These are phyloP conservation scores for Suillus ampliporus DNA, from an alignment of 768 basidiomycete genomes.

Conservation along the genomic window DNA sequence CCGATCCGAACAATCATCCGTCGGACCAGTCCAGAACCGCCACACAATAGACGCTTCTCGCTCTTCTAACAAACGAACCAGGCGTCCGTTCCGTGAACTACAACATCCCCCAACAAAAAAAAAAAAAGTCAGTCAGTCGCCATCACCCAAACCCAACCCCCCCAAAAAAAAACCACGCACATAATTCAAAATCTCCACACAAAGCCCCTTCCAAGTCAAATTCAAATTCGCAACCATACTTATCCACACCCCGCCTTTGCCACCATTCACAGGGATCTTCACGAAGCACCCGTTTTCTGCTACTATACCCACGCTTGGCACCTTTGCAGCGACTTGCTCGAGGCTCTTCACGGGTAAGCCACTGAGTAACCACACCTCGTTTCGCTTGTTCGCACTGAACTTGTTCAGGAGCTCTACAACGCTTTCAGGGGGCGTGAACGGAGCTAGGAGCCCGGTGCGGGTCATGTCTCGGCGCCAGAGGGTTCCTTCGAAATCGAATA, in stretches of 20 bases:
- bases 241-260: slow-evolving; percentile 58
- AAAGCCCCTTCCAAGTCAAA: slow-evolving; percentile 79
- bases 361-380: slow-evolving; percentile 85
- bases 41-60: slow-evolving; percentile 83
- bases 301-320: slow-evolving; percentile 79
- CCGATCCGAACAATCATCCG: slow-evolving; percentile 58
- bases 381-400: slow-evolving; percentile 66
- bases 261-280: slow-evolving; percentile 46
- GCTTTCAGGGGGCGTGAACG: slow-evolving; percentile 46
- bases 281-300: slow-evolving; percentile 92
- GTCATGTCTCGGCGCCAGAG: slow-evolving; percentile 72
- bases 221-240: slow-evolving; percentile 83
- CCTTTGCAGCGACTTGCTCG: slow-evolving; percentile 61
- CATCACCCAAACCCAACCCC: neutral
- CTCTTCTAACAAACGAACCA: slow-evolving; percentile 83
- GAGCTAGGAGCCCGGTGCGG: slow-evolving; percentile 46
- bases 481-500: slow-evolving; percentile 82
- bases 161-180: slow-evolving; percentile 49
- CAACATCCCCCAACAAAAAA: neutral
- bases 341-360: slow-evolving; percentile 70
- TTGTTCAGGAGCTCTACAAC: slow-evolving; percentile 55
- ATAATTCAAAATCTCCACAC: slow-evolving; percentile 84
- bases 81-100: slow-evolving; percentile 92
- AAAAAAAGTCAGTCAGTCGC: neutral
- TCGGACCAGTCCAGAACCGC: slow-evolving; percentile 76